Conservation (phyloP, 495 filamentous ascomycete species). For the Xanthoparmelia taractica region DNA sequence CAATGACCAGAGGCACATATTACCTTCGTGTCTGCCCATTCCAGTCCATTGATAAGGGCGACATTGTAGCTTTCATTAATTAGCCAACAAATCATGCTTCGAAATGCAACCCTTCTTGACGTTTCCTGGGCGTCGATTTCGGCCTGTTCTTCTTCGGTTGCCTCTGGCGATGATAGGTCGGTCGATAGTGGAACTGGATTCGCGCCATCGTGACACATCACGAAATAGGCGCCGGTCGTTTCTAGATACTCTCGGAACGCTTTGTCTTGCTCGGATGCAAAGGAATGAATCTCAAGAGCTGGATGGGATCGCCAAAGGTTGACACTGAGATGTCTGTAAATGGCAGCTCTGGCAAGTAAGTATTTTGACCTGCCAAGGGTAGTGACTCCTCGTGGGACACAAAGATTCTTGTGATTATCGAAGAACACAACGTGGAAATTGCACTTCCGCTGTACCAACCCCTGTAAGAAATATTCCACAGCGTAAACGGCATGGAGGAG, state of each 20-base stretch:
- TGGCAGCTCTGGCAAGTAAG: conserved; percentile 49
- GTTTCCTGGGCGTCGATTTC: conserved; percentile 11
- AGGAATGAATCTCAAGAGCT: conserved; percentile 37
- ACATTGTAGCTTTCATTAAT: conserved; percentile 46
- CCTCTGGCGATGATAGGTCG: neutral
- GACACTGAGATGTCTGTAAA: conserved; percentile 53
- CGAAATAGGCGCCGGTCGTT: conserved; percentile 48
- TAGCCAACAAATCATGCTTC: conserved; percentile 44
- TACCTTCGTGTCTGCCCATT: conserved; percentile 55
- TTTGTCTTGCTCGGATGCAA: conserved; percentile 37
- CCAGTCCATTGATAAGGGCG: conserved; percentile 51
- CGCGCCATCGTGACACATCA: conserved; percentile 62
- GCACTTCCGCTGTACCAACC: conserved; percentile 54
- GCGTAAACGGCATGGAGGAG: conserved; percentile 61
- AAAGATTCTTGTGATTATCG: conserved; percentile 41
- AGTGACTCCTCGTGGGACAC: conserved; percentile 34
- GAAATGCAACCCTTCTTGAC: conserved; percentile 30
- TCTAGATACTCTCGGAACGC: conserved; percentile 49
- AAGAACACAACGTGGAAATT: conserved; percentile 66
- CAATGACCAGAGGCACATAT: neutral
- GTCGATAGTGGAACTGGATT: conserved; percentile 3
- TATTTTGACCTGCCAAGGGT: conserved; percentile 38
- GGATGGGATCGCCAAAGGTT: conserved; percentile 29
- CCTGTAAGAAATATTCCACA: conserved; percentile 56
- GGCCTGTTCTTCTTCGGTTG: neutral